phyloP scores from a whole-genome alignment of 495 filamentous ascomycete genomes.

The Chaetomium fimeti region DNA sequence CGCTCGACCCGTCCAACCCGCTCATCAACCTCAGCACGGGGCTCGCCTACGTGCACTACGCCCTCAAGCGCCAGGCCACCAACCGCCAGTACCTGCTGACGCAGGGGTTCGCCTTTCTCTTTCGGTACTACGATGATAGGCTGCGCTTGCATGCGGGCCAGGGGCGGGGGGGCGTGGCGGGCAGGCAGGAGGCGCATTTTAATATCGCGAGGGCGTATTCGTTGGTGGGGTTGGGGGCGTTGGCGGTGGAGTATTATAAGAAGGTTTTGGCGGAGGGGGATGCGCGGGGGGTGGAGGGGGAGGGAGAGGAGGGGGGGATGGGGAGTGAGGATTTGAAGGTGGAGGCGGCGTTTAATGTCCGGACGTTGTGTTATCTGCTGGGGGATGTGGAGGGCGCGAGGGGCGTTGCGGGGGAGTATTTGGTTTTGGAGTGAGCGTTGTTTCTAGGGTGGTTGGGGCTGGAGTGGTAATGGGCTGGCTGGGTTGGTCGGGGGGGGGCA shows the following conservation, averaged over 20 bases:
- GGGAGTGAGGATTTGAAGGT: constrained; percentile 60
- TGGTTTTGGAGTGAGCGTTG: constrained; percentile 33
- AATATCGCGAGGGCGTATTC: constrained; percentile 83
- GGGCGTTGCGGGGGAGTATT: constrained; percentile 30
- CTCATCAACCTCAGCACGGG: constrained; percentile 70
- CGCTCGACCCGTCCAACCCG: constrained; percentile 71
- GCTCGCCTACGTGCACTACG: constrained; percentile 78
- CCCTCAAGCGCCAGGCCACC: constrained; percentile 81
- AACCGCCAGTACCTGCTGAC: constrained; percentile 83
- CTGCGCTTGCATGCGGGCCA: constrained; percentile 29
- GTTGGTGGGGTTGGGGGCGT: constrained; percentile 70
- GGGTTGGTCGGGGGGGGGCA: not conserved
- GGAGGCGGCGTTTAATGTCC: constrained; percentile 76
- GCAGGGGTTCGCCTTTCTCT: constrained; percentile 80
- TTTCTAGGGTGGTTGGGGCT: not conserved
- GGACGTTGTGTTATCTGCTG: constrained; percentile 45
- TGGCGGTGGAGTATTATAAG: constrained; percentile 75
- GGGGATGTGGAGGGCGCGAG: constrained; percentile 37
- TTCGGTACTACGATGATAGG: constrained; percentile 67
- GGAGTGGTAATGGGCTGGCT: not conserved
- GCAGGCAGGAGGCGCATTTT: constrained; percentile 81
- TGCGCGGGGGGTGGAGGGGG: constrained; percentile 10
- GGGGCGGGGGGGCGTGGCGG: constrained; percentile 33
- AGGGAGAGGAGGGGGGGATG: constrained; percentile 11
- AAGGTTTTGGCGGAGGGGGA: constrained; percentile 34